Evolutionary conservation across 176 grass and related monocot genomes (phyloP), one percentile per base, ranked within the genome.

Genomic region (Raddia distichophylla): DNA sequence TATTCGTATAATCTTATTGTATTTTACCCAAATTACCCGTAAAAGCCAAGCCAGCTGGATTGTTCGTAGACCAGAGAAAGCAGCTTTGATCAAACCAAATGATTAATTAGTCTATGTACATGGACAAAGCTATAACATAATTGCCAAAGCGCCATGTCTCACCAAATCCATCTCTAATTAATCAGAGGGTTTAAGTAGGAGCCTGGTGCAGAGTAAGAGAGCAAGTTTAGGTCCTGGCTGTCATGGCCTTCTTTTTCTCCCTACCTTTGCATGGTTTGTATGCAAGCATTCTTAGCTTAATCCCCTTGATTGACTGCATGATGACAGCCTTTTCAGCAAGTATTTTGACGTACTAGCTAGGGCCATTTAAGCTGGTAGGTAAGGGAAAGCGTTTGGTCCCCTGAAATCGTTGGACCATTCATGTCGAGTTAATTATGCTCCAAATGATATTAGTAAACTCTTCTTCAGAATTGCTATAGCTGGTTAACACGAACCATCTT

Each of bases 341-440:
- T 14, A 85, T 89, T 89, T 89, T 71, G 71, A 75, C 71, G 57
- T 85, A 85, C 48, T 81, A 76, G 19, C 57, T 56, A 64, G 65
- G 50, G 78, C 78, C 78, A 76, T 76, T 81, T 85, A 22, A 74
- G 60, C 51, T 81, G 87, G 77, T 81, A 27, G 82, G 77, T 81
- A 44, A 89, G 53, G 72, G 67, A 86, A 82, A 78, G 83, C 78
- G 43, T 60, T 86, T 86, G 87, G 87, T 86, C 87, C 87, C 77
- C 72, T 66, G 33, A 85, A 77, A 85, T 69, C 56, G 40, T 49
- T 83, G 80, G 73, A 58, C 79, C 66, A 78, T 3, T 20, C 47
- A 59, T 14, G 62, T 15, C 42, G 11, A 32, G 7, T 42, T 66
- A 42, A 33, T 11, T 42, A 44, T 9, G 33, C 59, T 59, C n/a